phyloP scores from a whole-genome alignment of 768 basidiomycete genomes.

The Obba rivulosa region DNA sequence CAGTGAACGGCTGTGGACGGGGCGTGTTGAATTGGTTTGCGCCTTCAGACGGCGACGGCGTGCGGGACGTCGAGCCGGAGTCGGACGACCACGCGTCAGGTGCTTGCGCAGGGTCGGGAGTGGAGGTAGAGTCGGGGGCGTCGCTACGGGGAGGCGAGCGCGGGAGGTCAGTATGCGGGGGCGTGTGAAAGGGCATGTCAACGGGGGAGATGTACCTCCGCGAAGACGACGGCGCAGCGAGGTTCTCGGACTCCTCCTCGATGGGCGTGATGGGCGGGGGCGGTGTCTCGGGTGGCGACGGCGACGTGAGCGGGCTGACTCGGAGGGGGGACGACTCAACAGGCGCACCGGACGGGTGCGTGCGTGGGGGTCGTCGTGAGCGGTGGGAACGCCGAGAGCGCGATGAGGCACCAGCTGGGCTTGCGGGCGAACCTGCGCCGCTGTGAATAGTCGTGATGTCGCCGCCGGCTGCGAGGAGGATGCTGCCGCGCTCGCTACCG shows the following conservation, averaged over 20 bases:
- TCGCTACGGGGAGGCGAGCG: slow-evolving; percentile 29
- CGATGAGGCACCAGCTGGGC: slow-evolving; percentile 42
- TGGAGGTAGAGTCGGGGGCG: slow-evolving; percentile 12
- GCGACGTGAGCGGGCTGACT: slow-evolving; percentile 37
- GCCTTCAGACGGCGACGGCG: slow-evolving; percentile 58
- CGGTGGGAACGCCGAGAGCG: slow-evolving; percentile 57
- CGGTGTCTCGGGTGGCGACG: slow-evolving; percentile 42
- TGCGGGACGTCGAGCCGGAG: slow-evolving; percentile 42
- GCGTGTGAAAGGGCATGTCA: slow-evolving; percentile 55
- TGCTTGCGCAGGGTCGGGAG: slow-evolving; percentile 19
- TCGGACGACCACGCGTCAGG: slow-evolving; percentile 24
- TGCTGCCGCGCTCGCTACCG: slow-evolving; percentile 94
- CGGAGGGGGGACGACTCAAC: slow-evolving; percentile 65
- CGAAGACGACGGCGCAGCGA: slow-evolving; percentile 41
- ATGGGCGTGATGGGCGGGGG: slow-evolving; percentile 76
- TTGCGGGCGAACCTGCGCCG: slow-evolving; percentile 36
- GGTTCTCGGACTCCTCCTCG: slow-evolving; percentile 50
- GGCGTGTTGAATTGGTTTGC: slow-evolving; percentile 77
- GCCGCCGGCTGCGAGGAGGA: slow-evolving; percentile 87
- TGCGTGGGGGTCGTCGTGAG: slow-evolving; percentile 47
- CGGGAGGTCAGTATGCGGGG: slow-evolving; percentile 45
- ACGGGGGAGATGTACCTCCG: slow-evolving; percentile 57
- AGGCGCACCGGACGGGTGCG: slow-evolving; percentile 34
- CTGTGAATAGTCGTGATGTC: slow-evolving; percentile 22
- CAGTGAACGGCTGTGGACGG: slow-evolving; percentile 47